A percentile compares a stretch with the other conserved stretches of the same genome.
phyloP scores from a whole-genome alignment of 768 basidiomycete species.

The Suillus clintonianus region DNA sequence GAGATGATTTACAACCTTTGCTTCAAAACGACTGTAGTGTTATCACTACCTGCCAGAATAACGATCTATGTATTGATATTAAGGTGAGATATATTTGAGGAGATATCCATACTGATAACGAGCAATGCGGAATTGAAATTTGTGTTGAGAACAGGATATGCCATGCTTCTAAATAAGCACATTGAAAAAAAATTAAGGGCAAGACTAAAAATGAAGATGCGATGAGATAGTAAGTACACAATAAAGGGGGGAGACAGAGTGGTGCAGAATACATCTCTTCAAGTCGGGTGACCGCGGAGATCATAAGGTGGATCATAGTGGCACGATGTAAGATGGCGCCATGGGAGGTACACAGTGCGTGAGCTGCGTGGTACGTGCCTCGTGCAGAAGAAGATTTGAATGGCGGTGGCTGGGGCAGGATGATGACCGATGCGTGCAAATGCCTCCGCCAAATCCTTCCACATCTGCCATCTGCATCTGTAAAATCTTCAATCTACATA shows the following conservation, averaged over 20 bases:
- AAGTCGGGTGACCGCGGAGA: background rate
- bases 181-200: background rate
- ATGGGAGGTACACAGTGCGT: background rate
- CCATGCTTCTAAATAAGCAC: slow-evolving; percentile 2
- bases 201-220: slow-evolving; percentile 2
- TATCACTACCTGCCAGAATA: background rate
- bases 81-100: background rate
- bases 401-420: background rate
- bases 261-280: background rate
- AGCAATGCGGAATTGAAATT: background rate
- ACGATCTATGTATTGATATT: slow-evolving; percentile 4
- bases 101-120: background rate
- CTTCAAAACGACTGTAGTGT: background rate
- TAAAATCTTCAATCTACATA: slow-evolving; percentile 1
- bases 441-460: slow-evolving; percentile 10
- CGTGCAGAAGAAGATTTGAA: slow-evolving; percentile 10
- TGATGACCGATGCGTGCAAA: background rate
- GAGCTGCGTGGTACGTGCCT: background rate
- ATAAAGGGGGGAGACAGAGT: background rate
- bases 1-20: too few species aligned
- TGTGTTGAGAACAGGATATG: background rate
- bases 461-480: slow-evolving; percentile 6
- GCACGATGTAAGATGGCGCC: background rate
- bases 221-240: slow-evolving; percentile 2
- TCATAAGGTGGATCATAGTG: background rate